phyloP scores from a whole-genome alignment of 805 yeast genomes.

The Phaffomyces opuntiae region DNA sequence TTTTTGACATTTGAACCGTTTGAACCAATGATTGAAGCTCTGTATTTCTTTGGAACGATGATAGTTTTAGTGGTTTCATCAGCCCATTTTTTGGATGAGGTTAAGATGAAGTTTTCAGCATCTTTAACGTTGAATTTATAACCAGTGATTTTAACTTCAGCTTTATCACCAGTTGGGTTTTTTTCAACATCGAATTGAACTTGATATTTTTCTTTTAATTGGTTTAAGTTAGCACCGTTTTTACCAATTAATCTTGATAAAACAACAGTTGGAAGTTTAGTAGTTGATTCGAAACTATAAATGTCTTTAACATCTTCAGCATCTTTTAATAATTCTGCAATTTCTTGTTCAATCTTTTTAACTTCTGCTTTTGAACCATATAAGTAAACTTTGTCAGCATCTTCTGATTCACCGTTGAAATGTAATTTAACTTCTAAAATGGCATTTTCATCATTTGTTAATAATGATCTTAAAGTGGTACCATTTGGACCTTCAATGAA shows the following conservation, averaged over 20 bases:
- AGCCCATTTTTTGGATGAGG: conserved; percentile 66
- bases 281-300: conserved; percentile 33
- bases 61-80: conserved; percentile 69
- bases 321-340: conserved; percentile 49
- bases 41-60: conserved; percentile 69
- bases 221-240: conserved; percentile 68
- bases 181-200: conserved; percentile 71
- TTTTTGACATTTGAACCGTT: conserved; percentile 76
- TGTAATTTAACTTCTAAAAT: conserved; percentile 42
- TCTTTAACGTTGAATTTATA: conserved; percentile 70
- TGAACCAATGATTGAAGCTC: conserved; percentile 77
- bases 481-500: conserved; percentile 54
- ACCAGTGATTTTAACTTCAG: conserved; percentile 63
- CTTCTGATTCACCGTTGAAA: conserved; percentile 27
- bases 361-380: conserved; percentile 70
- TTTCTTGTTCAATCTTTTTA: conserved; percentile 41
- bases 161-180: conserved; percentile 35
- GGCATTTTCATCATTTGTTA: conserved; percentile 24
- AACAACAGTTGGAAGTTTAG: conserved; percentile 58
- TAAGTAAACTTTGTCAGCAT: conserved; percentile 49
- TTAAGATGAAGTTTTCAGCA: conserved; percentile 51
- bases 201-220: conserved; percentile 64
- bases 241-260: conserved; percentile 85
- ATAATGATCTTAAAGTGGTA: conserved; percentile 43
- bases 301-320: conserved; percentile 43